A percentile compares a stretch with the other conserved stretches of the same genome.
These are phyloP conservation scores for Amylocarpus encephaloides DNA, from an alignment of 2,329 filamentous ascomycete genomes.

Conservation along the genomic window DNA sequence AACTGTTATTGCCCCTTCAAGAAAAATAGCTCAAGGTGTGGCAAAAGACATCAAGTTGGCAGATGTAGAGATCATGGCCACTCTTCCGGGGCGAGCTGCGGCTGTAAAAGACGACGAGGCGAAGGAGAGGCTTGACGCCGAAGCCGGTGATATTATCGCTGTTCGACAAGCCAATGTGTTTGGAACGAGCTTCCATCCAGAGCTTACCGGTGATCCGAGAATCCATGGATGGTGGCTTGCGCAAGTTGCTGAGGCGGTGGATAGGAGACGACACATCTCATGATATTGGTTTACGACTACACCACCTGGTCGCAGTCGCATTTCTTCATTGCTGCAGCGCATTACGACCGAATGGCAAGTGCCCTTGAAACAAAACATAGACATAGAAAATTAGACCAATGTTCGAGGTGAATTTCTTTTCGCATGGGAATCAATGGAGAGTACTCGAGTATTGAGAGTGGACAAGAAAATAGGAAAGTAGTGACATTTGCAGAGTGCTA, in stretches of 20 bases:
- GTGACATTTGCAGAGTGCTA: too few species aligned
- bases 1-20: constrained; percentile 28
- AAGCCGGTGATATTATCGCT: constrained; percentile 72
- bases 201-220: constrained; percentile 78
- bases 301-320: too few species aligned
- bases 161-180: constrained; percentile 88
- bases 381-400: too few species aligned
- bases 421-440: too few species aligned
- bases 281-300: too few species aligned
- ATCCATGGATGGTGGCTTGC: constrained; percentile 93
- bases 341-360: too few species aligned
- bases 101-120: constrained; percentile 34
- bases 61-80: constrained; percentile 46
- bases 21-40: constrained; percentile 17
- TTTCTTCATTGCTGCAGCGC: too few species aligned
- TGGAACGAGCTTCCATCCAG: constrained; percentile 92
- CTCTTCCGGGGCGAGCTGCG: constrained; percentile 38
- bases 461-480: too few species aligned
- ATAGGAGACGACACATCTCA: constrained; percentile 9
- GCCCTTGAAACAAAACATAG: too few species aligned
- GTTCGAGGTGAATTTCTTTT: too few species aligned
- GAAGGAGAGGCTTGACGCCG: constrained; percentile 32
- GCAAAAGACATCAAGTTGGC: constrained; percentile 17
- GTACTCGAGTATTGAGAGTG: too few species aligned
- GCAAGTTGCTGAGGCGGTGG: constrained; percentile 49